A percentile compares a stretch with the other conserved stretches of the same genome.
Evolutionary conservation across 2,329 filamentous ascomycete genomes (phyloP).

Genomic region (Rasamsonia emersonii): DNA sequence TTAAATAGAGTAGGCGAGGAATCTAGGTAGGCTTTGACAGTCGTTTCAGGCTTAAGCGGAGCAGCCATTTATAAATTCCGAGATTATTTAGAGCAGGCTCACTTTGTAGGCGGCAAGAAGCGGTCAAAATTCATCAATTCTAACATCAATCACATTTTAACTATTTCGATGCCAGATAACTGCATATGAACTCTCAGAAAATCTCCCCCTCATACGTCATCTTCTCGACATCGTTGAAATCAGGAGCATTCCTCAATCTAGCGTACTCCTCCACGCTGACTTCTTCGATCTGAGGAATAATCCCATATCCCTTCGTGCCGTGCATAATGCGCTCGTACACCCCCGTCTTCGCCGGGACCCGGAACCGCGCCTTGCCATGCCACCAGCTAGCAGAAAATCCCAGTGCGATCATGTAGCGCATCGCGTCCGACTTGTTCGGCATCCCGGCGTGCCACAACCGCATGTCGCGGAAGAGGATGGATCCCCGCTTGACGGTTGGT

Average conservation of each 20-base stretch:
- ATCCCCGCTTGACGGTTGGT: neutral
- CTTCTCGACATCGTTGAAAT: constrained; percentile 1
- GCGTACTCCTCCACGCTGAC: neutral
- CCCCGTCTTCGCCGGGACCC: constrained; percentile 1
- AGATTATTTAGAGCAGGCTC: no score
- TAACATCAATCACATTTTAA: no score
- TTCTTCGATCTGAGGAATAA: neutral
- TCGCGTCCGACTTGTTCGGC: constrained; percentile 1
- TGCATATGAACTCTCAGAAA: neutral
- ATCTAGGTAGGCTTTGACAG: no score
- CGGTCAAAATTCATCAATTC: no score
- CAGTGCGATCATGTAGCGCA: constrained; percentile 1
- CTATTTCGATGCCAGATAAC: no score
- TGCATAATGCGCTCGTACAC: constrained; percentile 1
- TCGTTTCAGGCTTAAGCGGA: no score
- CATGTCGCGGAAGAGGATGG: constrained; percentile 2
- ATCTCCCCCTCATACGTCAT: neutral
- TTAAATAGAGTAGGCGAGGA: no score
- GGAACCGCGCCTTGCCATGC: constrained; percentile 2
- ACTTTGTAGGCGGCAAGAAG: no score
- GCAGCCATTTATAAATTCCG: no score
- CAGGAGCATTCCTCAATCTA: neutral
- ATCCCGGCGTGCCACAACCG: constrained; percentile 1
- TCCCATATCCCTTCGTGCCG: constrained; percentile 1
- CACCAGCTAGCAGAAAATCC: constrained; percentile 1